Evolutionary conservation across 2,329 filamentous ascomycete genomes (phyloP).

Genomic region (Fusarium acutatum): DNA sequence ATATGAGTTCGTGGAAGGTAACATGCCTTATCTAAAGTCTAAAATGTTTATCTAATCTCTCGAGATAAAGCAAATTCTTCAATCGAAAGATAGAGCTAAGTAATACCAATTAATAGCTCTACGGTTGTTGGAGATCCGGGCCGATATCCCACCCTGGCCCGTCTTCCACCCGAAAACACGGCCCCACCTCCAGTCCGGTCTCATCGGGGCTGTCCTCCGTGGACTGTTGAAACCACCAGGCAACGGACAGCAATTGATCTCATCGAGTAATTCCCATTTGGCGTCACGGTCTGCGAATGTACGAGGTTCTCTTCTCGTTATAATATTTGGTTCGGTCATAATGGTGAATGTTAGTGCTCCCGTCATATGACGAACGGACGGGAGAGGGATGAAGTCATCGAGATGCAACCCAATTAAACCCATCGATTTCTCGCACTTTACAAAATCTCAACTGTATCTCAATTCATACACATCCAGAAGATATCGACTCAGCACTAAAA

Average conservation of each 20-base stretch:
- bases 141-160: no score
- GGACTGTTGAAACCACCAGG: background rate
- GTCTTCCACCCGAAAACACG: background rate
- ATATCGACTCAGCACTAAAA: background rate
- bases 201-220: background rate
- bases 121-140: no score
- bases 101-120: no score
- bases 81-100: no score
- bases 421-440: background rate
- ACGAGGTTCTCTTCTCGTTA: background rate
- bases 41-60: no score
- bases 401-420: background rate
- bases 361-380: background rate
- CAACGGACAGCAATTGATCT: background rate
- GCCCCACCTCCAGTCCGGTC: background rate
- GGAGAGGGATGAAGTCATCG: slow-evolving; percentile 10
- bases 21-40: no score
- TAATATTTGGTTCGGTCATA: background rate
- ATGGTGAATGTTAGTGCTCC: background rate
- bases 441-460: background rate
- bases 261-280: background rate
- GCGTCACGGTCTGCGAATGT: background rate
- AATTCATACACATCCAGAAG: background rate
- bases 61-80: no score
- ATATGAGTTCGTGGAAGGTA: no score